Conservation (phyloP, 345 rosid genomes). For the Ceriops decandra region DNA sequence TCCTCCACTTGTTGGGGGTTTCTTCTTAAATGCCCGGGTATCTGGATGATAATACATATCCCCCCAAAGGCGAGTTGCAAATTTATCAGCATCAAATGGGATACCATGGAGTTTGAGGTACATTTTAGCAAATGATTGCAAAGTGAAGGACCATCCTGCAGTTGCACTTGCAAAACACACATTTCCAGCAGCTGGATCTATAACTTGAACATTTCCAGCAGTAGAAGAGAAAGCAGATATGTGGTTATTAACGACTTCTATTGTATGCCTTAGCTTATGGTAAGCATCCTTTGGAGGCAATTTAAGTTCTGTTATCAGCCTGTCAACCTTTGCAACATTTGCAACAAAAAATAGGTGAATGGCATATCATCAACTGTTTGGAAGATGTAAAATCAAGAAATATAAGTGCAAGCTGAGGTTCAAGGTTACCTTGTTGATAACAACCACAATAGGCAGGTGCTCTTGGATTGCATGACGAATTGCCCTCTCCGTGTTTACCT, state of each 20-base stretch:
- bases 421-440: constrained; percentile 69
- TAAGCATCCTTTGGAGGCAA: constrained; percentile 98
- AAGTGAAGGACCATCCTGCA: constrained; percentile 96
- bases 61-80: constrained; percentile 95
- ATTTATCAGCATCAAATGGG: constrained; percentile 81
- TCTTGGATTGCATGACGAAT: constrained; percentile 97
- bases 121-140: constrained; percentile 90
- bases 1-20: constrained; percentile 73
- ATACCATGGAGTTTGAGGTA: constrained; percentile 92
- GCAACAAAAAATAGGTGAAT: constrained; percentile 9
- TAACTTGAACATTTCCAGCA: constrained; percentile 75
- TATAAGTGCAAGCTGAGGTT: not conserved
- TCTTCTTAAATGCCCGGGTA: constrained; percentile 64
- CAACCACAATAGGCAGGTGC: constrained; percentile 87
- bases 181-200: constrained; percentile 92
- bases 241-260: constrained; percentile 90
- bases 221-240: constrained; percentile 84
- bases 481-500: constrained; percentile 98
- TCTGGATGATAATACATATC: constrained; percentile 82
- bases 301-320: constrained; percentile 90
- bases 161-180: constrained; percentile 93
- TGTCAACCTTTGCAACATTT: constrained; percentile 72
- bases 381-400: not conserved
- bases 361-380: constrained; percentile 13
- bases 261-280: constrained; percentile 87